A percentile compares a stretch with the other conserved stretches of the same genome.
Conservation (phyloP, 768 basidiomycete species). For the Naganishia friedmannii region DNA sequence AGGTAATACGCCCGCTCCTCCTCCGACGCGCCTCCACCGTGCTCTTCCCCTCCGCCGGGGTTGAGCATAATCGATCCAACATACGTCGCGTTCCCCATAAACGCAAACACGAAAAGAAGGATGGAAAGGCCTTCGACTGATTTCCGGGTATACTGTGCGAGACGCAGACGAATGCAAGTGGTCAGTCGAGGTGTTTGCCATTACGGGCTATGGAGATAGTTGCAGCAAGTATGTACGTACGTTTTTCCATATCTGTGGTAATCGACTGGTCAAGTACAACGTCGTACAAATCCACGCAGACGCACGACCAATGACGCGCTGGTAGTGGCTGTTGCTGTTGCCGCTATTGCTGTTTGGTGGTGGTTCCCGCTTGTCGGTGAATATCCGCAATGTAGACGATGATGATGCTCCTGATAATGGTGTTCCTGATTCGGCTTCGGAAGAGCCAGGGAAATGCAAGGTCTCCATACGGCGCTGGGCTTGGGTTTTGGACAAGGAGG, state of each 20-base stretch:
- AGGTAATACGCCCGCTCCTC: conserved; percentile 66
- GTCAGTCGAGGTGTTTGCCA: background rate
- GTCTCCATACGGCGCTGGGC: too few species aligned
- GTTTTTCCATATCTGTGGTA: conserved; percentile 99
- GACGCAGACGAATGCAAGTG: background rate
- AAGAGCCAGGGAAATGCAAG: too few species aligned
- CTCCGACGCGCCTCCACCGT: conserved; percentile 60
- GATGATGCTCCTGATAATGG: too few species aligned
- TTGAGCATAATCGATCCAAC: conserved; percentile 83
- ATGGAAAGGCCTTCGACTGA: conserved; percentile 95
- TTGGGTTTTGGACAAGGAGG: too few species aligned
- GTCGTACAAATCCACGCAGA: conserved; percentile 94
- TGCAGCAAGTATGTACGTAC: conserved; percentile 59
- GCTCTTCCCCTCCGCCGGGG: conserved; percentile 56
- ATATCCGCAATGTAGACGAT: background rate
- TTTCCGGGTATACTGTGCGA: conserved; percentile 71
- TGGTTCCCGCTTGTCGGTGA: background rate
- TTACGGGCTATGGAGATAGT: background rate
- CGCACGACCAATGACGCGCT: conserved; percentile 78
- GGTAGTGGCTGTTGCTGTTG: conserved; percentile 22
- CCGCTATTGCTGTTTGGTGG: conserved; percentile 19
- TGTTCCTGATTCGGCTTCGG: too few species aligned
- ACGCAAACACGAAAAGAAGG: conserved; percentile 87
- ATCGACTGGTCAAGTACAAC: conserved; percentile 83
- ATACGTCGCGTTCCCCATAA: conserved; percentile 89